phyloP scores from a whole-genome alignment of 202 grass and related monocot species.

The Zoysia matrella region DNA sequence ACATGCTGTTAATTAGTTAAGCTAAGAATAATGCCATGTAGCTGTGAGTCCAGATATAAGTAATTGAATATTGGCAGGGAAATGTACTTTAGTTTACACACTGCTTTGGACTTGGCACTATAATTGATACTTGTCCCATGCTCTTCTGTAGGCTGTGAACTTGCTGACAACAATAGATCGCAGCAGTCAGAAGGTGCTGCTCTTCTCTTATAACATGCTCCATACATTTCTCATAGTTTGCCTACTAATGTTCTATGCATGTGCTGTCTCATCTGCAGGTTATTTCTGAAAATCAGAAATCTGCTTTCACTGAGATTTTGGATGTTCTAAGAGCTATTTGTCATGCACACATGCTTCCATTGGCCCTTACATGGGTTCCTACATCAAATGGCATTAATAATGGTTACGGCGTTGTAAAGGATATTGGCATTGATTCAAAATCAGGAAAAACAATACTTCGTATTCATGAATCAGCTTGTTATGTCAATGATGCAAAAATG shows the following conservation, averaged over 20 bases:
- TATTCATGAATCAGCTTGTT: slow-evolving; percentile 78
- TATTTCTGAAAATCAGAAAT: slow-evolving; percentile 75
- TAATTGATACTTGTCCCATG: slow-evolving; percentile 38
- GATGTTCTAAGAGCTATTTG: slow-evolving; percentile 88
- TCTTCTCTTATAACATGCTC: slow-evolving; percentile 37
- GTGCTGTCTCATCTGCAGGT: slow-evolving; percentile 54
- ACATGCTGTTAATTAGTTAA: not conserved
- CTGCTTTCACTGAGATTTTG: slow-evolving; percentile 78
- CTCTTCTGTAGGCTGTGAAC: slow-evolving; percentile 77
- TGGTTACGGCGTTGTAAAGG: slow-evolving; percentile 9
- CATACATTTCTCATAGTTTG: slow-evolving; percentile 32
- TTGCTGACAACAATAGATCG: slow-evolving; percentile 60
- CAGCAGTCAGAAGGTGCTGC: slow-evolving; percentile 56
- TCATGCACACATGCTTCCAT: slow-evolving; percentile 91
- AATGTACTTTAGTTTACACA: slow-evolving; percentile 18
- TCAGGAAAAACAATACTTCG: slow-evolving; percentile 58
- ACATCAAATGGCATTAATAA: slow-evolving; percentile 29
- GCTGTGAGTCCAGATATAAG: slow-evolving; percentile 1
- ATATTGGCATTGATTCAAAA: slow-evolving; percentile 18
- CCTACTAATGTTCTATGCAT: slow-evolving; percentile 20
- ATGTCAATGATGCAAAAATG: slow-evolving; percentile 70
- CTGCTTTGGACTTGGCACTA: slow-evolving; percentile 6
- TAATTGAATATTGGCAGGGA: not conserved
- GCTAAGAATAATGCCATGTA: not conserved
- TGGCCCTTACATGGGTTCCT: slow-evolving; percentile 90